Evolutionary conservation across 352 stramenopile species (phyloP).

Genomic region (Pythium dissimile): DNA sequence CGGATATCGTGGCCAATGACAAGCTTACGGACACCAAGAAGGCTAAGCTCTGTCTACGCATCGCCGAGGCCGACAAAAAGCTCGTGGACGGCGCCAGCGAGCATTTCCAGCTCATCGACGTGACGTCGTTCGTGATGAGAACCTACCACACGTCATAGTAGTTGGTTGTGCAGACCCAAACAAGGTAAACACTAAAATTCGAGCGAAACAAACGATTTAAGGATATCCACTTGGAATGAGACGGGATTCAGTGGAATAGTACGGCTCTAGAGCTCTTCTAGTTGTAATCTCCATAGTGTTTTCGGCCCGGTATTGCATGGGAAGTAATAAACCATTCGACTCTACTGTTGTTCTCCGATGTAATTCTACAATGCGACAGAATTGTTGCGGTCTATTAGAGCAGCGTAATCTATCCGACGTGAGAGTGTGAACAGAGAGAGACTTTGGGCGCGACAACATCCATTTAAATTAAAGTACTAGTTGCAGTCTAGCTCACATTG

Average conservation of each 20-base stretch:
- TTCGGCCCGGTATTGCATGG: neutral
- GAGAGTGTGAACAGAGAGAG: constrained; percentile 7
- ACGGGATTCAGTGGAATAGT: constrained; percentile 8
- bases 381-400: constrained; percentile 15
- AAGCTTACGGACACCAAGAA: constrained; percentile 90
- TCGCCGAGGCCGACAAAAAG: constrained; percentile 95
- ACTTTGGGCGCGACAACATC: constrained; percentile 1
- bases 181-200: neutral
- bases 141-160: constrained; percentile 48
- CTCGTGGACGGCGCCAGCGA: constrained; percentile 96
- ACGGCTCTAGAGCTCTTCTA: neutral
- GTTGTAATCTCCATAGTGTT: constrained; percentile 1
- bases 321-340: constrained; percentile 2
- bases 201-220: too few relatives aligned
- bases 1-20: constrained; percentile 69
- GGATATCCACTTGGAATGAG: neutral
- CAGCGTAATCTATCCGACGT: constrained; percentile 14
- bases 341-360: constrained; percentile 10
- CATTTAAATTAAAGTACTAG: neutral
- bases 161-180: neutral
- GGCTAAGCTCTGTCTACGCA: constrained; percentile 91
- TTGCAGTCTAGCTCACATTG: constrained; percentile 1
- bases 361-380: constrained; percentile 16
- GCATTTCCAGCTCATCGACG: constrained; percentile 95
- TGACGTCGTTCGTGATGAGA: constrained; percentile 86